phyloP scores from a whole-genome alignment of 2,329 filamentous ascomycete species.

The Bipolaris gigantea region DNA sequence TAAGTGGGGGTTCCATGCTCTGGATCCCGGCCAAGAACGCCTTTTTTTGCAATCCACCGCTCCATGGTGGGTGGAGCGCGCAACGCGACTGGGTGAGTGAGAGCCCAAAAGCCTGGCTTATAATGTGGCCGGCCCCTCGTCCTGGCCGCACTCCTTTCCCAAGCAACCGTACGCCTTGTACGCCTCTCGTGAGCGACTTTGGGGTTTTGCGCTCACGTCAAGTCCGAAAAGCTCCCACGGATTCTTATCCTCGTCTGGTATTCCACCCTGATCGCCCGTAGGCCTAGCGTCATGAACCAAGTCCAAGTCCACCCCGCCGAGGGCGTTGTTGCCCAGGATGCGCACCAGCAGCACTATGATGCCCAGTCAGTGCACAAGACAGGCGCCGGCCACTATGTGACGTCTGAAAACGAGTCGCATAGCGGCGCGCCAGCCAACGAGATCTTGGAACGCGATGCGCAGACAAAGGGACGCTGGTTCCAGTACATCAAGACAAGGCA shows the following conservation, averaged over 20 bases:
- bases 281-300: conserved; percentile 12
- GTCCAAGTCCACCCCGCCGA: conserved; percentile 15
- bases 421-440: conserved; percentile 18
- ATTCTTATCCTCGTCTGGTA: not conserved
- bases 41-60: conserved; percentile 20
- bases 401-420: conserved; percentile 36
- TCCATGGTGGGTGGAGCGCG: conserved; percentile 5
- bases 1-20: conserved; percentile 12
- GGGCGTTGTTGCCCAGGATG: conserved; percentile 20
- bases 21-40: conserved; percentile 23
- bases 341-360: conserved; percentile 23
- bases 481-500: conserved; percentile 80
- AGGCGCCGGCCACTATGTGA: conserved; percentile 19
- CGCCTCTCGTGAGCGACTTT: conserved; percentile 45
- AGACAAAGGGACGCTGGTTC: conserved; percentile 54
- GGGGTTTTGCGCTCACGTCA: conserved; percentile 48
- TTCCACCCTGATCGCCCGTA: not conserved
- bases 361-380: conserved; percentile 18
- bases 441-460: conserved; percentile 42
- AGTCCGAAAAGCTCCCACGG: conserved; percentile 41
- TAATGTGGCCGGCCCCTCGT: conserved; percentile 28
- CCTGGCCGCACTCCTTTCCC: conserved; percentile 3
- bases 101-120: conserved; percentile 13
- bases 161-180: conserved; percentile 6
- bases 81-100: conserved; percentile 5